phyloP scores from a whole-genome alignment of 371 early-diverging fungal genomes.

The Syncephalastrum contaminatum region DNA sequence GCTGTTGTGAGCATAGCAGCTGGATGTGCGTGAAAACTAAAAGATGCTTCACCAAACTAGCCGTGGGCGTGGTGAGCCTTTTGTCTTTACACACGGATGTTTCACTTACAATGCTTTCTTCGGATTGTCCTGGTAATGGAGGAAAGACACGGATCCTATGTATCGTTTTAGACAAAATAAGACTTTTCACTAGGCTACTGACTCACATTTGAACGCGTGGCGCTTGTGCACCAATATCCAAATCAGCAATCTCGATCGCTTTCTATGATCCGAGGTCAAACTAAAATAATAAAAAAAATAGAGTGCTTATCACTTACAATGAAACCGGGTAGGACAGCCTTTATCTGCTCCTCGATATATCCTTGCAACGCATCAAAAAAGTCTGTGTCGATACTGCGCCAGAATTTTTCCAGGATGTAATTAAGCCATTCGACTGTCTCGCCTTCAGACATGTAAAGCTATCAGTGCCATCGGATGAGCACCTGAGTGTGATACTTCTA shows the following conservation, averaged over 20 bases:
- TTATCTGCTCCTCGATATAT: slow-evolving; percentile 36
- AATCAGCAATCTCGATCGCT: slow-evolving; percentile 36
- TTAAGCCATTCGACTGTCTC: slow-evolving; percentile 51
- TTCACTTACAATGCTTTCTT: slow-evolving; percentile 40
- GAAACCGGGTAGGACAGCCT: slow-evolving; percentile 28
- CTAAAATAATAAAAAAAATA: neutral
- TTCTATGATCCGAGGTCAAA: slow-evolving; percentile 17
- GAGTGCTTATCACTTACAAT: slow-evolving; percentile 24
- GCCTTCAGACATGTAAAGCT: slow-evolving; percentile 43
- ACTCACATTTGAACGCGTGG: slow-evolving; percentile 44
- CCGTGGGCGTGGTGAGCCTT: neutral
- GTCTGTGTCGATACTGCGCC: slow-evolving; percentile 43
- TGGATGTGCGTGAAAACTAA: slow-evolving; percentile 48
- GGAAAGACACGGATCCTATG: slow-evolving; percentile 42
- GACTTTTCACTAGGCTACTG: neutral
- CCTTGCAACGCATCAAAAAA: slow-evolving; percentile 32
- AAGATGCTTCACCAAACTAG: slow-evolving; percentile 46
- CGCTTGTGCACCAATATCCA: slow-evolving; percentile 48
- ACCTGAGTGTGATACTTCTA: too few relatives aligned
- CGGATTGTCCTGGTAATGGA: slow-evolving; percentile 44
- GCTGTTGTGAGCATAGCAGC: slow-evolving; percentile 27
- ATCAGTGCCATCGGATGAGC: neutral
- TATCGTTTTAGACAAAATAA: neutral
- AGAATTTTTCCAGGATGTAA: slow-evolving; percentile 39
- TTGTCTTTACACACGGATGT: neutral